A percentile compares a stretch with the other conserved stretches of the same genome.
These are phyloP conservation scores for Cadophora gregata DNA, from an alignment of 2,329 filamentous ascomycete species.

Conservation along the genomic window DNA sequence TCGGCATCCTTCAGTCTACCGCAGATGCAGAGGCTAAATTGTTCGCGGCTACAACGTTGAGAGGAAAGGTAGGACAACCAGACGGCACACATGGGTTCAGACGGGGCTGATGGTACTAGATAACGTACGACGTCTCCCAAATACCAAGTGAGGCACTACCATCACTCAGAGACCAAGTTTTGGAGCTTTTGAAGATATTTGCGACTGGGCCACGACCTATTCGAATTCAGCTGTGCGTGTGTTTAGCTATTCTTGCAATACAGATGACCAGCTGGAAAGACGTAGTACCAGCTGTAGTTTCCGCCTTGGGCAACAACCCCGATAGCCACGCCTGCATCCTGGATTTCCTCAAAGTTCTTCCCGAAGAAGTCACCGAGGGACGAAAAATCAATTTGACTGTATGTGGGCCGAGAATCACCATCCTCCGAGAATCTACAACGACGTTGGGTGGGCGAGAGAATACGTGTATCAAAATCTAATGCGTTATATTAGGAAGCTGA, in stretches of 20 bases:
- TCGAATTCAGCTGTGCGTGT: constrained; percentile 91
- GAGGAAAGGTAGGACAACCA: constrained; percentile 80
- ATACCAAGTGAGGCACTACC: constrained; percentile 77
- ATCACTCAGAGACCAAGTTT: constrained; percentile 81
- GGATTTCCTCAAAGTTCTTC: constrained; percentile 95
- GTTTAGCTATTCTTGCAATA: constrained; percentile 91
- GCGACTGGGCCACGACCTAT: constrained; percentile 83
- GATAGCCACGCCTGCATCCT: constrained; percentile 86
- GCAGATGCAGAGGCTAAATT: constrained; percentile 85
- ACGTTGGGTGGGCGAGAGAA: constrained; percentile 45
- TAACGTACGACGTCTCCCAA: constrained; percentile 94
- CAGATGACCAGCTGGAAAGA: constrained; percentile 97
- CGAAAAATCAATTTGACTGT: constrained; percentile 99
- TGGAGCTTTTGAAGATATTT: constrained; percentile 81
- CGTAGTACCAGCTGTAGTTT: constrained; percentile 82
- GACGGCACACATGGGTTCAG: constrained; percentile 5
- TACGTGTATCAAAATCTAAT: constrained; percentile 54
- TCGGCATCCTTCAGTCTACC: constrained; percentile 83
- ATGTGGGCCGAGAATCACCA: constrained; percentile 72
- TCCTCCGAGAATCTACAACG: constrained; percentile 47
- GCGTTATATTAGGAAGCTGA: constrained; percentile 84
- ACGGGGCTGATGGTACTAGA: constrained; percentile 59
- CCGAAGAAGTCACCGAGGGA: constrained; percentile 98
- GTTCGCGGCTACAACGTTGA: constrained; percentile 95
- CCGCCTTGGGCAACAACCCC: constrained; percentile 75